Conservation (phyloP, 176 grass and related monocot genomes). For the Carex littledalei region DNA sequence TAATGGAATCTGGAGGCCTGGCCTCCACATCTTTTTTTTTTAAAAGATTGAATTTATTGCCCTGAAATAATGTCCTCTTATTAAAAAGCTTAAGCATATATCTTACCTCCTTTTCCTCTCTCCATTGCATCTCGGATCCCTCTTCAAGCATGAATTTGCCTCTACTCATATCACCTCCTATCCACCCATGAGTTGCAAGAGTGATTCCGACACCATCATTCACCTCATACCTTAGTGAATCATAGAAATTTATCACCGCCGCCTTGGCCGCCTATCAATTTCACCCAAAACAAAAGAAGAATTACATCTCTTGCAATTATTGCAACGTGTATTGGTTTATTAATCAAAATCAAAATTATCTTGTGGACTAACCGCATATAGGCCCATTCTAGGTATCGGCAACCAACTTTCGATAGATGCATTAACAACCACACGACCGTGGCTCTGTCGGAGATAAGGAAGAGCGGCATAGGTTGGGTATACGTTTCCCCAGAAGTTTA, state of each 20-base stretch:
- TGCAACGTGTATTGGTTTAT: not conserved
- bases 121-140: conserved; percentile 47
- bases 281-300: not conserved
- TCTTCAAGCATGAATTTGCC: conserved; percentile 62
- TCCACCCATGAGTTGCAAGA: conserved; percentile 72
- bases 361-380: conserved; percentile 53
- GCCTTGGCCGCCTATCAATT: conserved; percentile 63
- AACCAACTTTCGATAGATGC: conserved; percentile 80
- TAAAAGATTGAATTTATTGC: no score
- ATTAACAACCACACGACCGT: conserved; percentile 65
- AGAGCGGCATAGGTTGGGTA: conserved; percentile 80
- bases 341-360: not conserved
- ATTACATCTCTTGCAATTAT: not conserved
- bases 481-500: conserved; percentile 96
- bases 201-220: conserved; percentile 71
- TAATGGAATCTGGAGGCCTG: no score
- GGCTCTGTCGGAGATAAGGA: conserved; percentile 53
- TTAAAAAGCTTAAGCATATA: not conserved
- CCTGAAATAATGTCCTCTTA: not conserved
- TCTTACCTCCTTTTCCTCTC: conserved; percentile 52
- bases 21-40: no score
- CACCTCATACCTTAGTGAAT: conserved; percentile 70
- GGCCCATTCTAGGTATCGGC: conserved; percentile 84
- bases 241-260: conserved; percentile 82
- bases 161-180: conserved; percentile 39